Conservation (phyloP, 2,329 filamentous ascomycete genomes). For the Sporothrix brunneoviolacea region DNA sequence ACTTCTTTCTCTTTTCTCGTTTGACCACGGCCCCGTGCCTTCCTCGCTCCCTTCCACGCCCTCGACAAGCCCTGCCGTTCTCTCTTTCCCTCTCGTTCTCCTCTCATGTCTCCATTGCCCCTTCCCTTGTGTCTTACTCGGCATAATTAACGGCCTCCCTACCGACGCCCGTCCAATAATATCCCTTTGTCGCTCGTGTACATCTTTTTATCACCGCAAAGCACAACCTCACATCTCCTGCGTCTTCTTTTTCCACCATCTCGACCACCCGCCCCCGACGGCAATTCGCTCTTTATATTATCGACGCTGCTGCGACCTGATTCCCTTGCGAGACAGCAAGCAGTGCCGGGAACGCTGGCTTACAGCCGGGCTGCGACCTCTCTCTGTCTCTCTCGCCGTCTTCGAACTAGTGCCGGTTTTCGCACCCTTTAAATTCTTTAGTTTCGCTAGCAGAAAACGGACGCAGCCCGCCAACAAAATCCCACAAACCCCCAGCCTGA, state of each 20-base stretch:
- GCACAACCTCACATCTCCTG: not conserved
- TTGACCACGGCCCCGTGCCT: not conserved
- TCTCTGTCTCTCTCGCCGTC: not conserved
- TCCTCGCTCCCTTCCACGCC: not conserved
- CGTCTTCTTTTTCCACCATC: not conserved
- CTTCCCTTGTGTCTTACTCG: not conserved
- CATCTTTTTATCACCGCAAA: constrained; percentile 1
- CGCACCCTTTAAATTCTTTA: constrained; percentile 10
- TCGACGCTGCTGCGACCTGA: not conserved
- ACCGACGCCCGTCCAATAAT: not conserved
- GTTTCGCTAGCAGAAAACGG: constrained; percentile 8
- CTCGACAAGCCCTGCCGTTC: too few species aligned
- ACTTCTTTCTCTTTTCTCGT: not conserved
- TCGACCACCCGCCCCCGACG: not conserved
- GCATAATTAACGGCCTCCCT: too few species aligned
- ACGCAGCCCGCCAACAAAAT: constrained; percentile 9
- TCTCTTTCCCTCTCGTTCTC: not conserved
- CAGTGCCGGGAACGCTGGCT: too few species aligned
- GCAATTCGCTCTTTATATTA: not conserved
- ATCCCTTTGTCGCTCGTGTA: not conserved
- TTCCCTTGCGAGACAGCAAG: not conserved
- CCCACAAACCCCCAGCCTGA: constrained; percentile 4
- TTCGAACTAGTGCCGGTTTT: constrained; percentile 13
- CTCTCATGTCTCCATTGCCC: not conserved
- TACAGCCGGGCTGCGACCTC: not conserved